Base-by-base conservation (phyloP, 768 basidiomycete species). In the Tylopilus cervinicoccineus region DNA sequence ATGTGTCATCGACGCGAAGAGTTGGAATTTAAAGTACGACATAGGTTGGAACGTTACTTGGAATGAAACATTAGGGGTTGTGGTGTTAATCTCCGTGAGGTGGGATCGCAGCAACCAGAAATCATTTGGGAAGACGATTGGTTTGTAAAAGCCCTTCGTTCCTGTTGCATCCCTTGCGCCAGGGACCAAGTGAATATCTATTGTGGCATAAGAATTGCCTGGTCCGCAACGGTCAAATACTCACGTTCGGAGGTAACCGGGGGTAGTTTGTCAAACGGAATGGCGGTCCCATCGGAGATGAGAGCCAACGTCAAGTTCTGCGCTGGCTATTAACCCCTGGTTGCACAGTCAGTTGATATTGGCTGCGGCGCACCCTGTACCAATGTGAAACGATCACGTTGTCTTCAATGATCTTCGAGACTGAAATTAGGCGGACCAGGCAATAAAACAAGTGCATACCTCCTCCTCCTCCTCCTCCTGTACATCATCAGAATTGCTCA, bases 61-160 rank as follows among this genome's bases (percentile, higher is more conserved):
- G 17, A 99, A 73, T 2, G 95, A 93, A 1, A 97, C 70, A 9
- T 64, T 76, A 9, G 81, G 75, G 4, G 89, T 91, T 1, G 91
- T 90, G n/a, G 74, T 66, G 65, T 97, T 97, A 65, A 98, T 78
- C 58, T 93, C 88, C 48, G 80, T 65, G 57, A 90, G 84, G 51
- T 93, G 86, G 34, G 86, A 84, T 32, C 83, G 81, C 26, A 92
- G 76, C 53, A 87, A 80, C 93, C 95, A 97, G 69, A 97, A 97
- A 61, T 96, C 93, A 62, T 98, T 98, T 13, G 91, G 81, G 68
- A 87, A 98, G 31, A 97, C 63, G 50, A 94, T 83, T 9, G 95
- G 95, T 59, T 83, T 87, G 76, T 94, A 93, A 53, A 76, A 80
- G 4, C 81, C 87, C 51, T 76, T 77, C 3, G 74, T 76, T 5